Base-by-base conservation (phyloP, 1,139 yeast species). In the Candida sanyaensis region DNA sequence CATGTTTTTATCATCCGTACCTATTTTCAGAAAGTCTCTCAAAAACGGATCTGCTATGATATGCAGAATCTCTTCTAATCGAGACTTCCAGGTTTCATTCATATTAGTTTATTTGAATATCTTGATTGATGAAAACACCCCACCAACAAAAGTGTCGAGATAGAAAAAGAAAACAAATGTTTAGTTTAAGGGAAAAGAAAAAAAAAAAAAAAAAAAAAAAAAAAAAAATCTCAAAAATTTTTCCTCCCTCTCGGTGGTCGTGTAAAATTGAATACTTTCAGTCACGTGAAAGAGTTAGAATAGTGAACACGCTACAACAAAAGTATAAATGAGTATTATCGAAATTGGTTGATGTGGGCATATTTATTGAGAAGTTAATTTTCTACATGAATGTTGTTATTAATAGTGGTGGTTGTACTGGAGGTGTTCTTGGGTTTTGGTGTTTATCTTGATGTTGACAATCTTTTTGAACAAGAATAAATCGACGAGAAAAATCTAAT, bases 11-110 rank as follows among this genome's bases (percentile, higher is more conserved):
- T 53, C 53, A 6, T 41, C 39, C 5, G 47, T 13, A 12, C 42
- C 34, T 10, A 13, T 32, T 38, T 51, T 50, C 24, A 38, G 37
- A 31, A 49, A 44, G 42, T 51, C 49, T 24, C 48, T 38, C 37
- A 53, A 38, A 29, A 53, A 53, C 6, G 56, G 56, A 43, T 53
- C 56, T 21, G 49, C 49, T 12, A 47, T 51, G 30, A 52, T 48
- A 40, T 53, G 54, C 54, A 50, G 53, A 32, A 53, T 47, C 41
- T 53, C 56, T 29, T 37, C 40, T 28, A 52, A 42, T 41, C 55
- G 49, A 24, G 53, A 47, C 38, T 38, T 46, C 56, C 56, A 53
- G 28, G 49, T 44, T 28, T 39, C 41, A 26, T 23, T 9, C 38
- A 36, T 36, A 11, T n/a, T 17, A 17, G 21, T 36, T 36, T 26